Evolutionary conservation across 2,329 filamentous ascomycete genomes (phyloP).

Genomic region (Ophiobolus disseminans): DNA sequence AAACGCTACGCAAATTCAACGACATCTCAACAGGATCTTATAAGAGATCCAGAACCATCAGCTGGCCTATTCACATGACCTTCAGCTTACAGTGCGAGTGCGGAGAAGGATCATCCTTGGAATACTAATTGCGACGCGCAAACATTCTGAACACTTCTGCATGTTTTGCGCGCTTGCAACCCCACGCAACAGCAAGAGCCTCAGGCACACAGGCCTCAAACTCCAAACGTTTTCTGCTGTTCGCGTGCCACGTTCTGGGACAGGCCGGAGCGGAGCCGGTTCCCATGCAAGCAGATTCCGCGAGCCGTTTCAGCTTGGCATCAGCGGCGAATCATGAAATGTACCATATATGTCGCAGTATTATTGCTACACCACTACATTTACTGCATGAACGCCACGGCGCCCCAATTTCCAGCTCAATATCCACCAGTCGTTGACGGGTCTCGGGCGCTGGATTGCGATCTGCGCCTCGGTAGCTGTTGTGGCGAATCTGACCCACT

Average conservation of each 20-base stretch:
- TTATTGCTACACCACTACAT: conserved; percentile 17
- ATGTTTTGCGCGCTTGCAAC: not conserved
- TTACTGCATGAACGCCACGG: conserved; percentile 21
- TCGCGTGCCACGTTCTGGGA: conserved; percentile 15
- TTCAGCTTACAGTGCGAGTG: not conserved
- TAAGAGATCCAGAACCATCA: conserved; percentile 1
- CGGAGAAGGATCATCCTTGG: not conserved
- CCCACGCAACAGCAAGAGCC: conserved; percentile 14
- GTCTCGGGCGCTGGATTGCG: too few relatives aligned
- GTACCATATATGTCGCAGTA: conserved; percentile 22
- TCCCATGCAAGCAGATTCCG: conserved; percentile 9
- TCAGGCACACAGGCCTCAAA: conserved; percentile 5
- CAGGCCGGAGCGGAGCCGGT: conserved; percentile 3
- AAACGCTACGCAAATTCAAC: conserved; percentile 31
- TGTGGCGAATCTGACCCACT: not conserved
- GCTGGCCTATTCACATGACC: not conserved
- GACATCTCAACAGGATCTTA: conserved; percentile 7
- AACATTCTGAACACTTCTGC: too few relatives aligned
- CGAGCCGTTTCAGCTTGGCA: conserved; percentile 23
- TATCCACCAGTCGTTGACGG: not conserved
- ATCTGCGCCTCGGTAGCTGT: too few relatives aligned
- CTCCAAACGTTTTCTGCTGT: conserved; percentile 20
- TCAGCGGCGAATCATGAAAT: conserved; percentile 5
- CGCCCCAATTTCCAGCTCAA: conserved; percentile 4
- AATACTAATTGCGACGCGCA: too few relatives aligned